Percentiles rank a stretch among this genome's conserved stretches.
These are phyloP conservation scores for Tuber umbilicatum DNA, from an alignment of 495 filamentous ascomycete species.

Conservation along the genomic window DNA sequence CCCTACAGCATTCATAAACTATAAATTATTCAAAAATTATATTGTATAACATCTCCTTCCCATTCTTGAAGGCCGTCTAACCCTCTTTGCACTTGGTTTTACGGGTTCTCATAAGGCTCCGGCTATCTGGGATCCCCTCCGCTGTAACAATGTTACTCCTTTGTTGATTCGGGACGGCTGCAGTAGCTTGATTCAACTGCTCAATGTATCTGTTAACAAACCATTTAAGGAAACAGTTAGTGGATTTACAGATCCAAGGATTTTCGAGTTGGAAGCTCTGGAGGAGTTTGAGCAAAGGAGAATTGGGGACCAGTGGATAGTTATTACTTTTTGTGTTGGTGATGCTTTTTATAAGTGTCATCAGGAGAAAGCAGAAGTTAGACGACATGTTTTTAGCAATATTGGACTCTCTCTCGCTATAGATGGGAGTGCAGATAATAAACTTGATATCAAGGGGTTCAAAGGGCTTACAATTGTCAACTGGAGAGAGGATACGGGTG, in stretches of 20 bases:
- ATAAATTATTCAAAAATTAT: not conserved
- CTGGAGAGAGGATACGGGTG: too few species aligned
- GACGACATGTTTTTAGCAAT: too few species aligned
- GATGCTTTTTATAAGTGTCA: too few species aligned
- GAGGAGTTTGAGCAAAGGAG: not conserved
- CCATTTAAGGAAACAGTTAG: not conserved
- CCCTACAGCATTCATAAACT: not conserved
- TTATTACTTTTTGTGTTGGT: too few species aligned
- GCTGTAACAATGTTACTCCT: not conserved
- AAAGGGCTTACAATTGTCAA: too few species aligned
- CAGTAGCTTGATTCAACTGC: not conserved
- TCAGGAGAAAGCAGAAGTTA: too few species aligned
- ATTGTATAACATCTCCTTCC: not conserved
- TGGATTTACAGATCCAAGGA: conserved; percentile 9
- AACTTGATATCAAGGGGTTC: too few species aligned
- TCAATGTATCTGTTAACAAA: not conserved
- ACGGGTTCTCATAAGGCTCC: not conserved
- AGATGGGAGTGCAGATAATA: too few species aligned
- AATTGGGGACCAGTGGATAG: too few species aligned
- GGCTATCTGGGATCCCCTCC: not conserved
- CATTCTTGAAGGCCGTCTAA: not conserved
- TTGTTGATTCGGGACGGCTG: not conserved
- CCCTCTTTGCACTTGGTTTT: not conserved
- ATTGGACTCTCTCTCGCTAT: too few species aligned
- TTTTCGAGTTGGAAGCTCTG: not conserved